Conservation (phyloP, 257 asterid genomes). For the Capsicum pubescens region DNA sequence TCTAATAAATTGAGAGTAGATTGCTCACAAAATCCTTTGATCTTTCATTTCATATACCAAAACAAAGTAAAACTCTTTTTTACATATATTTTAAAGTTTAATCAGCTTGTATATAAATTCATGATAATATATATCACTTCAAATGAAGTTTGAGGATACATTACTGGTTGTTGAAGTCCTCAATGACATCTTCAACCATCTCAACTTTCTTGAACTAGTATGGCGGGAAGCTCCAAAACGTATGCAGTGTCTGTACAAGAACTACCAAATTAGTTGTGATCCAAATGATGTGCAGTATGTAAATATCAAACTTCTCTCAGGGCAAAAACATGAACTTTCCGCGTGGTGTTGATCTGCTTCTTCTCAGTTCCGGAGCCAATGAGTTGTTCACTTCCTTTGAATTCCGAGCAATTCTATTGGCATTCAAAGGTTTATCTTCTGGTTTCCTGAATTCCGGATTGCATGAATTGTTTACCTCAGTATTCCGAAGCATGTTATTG, state of each 20-base stretch:
- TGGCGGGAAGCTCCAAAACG: background rate
- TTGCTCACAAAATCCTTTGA: constrained; percentile 4
- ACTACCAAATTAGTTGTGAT: constrained; percentile 26
- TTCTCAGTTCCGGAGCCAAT: constrained; percentile 45
- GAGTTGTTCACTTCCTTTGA: constrained; percentile 47
- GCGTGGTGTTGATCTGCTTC: constrained; percentile 90
- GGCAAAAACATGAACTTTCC: constrained; percentile 66
- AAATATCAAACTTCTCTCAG: constrained; percentile 31
- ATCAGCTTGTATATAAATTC: constrained; percentile 12
- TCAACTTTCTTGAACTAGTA: constrained; percentile 13
- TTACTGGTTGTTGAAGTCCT: constrained; percentile 22
- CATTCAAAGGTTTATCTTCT: constrained; percentile 25
- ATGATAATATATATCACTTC: constrained; percentile 16
- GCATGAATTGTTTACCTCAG: constrained; percentile 52
- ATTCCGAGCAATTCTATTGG: constrained; percentile 25
- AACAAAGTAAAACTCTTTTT: background rate
- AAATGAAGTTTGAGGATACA: constrained; percentile 12
- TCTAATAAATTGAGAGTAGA: too few relatives aligned
- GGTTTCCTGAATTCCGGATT: constrained; percentile 41
- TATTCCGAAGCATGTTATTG: constrained; percentile 40
- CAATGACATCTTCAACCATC: constrained; percentile 27
- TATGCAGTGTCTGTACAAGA: constrained; percentile 42
- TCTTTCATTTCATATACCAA: background rate
- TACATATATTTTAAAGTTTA: background rate
- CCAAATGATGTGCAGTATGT: constrained; percentile 14